Percentiles rank a stretch among this genome's conserved stretches.
Evolutionary conservation across 148 eudicot species (phyloP).

Genomic region (Rhododendron ferrugineum): DNA sequence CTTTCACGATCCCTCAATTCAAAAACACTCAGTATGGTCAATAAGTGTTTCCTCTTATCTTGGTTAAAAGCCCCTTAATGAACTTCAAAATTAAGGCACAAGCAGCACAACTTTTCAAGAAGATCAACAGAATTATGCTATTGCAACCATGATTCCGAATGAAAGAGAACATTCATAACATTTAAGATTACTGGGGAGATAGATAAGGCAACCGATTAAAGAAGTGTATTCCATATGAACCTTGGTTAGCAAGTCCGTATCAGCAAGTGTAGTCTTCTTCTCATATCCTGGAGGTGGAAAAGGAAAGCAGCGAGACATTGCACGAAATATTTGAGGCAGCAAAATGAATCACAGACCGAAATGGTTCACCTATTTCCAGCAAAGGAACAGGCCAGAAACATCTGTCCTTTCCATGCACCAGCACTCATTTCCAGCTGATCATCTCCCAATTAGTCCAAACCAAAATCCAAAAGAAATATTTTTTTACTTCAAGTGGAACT

Average conservation of each 20-base stretch:
- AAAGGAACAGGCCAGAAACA: constrained; percentile 25
- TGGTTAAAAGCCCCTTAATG: background rate
- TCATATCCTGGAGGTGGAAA: constrained; percentile 71
- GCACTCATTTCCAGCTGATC: constrained; percentile 33
- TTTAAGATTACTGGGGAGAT: background rate
- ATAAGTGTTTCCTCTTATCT: background rate
- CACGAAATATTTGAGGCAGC: constrained; percentile 7
- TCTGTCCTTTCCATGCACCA: constrained; percentile 26
- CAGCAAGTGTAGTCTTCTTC: constrained; percentile 37
- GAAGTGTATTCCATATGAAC: constrained; percentile 21
- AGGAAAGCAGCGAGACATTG: constrained; percentile 74
- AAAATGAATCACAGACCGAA: constrained; percentile 11
- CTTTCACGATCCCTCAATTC: background rate
- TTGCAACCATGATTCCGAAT: background rate
- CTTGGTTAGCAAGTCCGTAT: constrained; percentile 40
- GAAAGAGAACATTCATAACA: background rate
- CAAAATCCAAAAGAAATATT: constrained; percentile 4
- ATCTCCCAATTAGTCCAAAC: constrained; percentile 5
- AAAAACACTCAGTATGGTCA: background rate
- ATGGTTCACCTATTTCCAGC: constrained; percentile 27
- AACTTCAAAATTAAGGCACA: background rate
- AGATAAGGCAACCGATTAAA: constrained; percentile 12
- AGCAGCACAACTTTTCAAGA: background rate
- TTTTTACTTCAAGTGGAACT: background rate
- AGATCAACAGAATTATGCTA: background rate